Evolutionary conservation across 2,329 filamentous ascomycete species (phyloP), one percentile per base, ranked within the genome.

Genomic region (Ceratocystis cacaofunesta): DNA sequence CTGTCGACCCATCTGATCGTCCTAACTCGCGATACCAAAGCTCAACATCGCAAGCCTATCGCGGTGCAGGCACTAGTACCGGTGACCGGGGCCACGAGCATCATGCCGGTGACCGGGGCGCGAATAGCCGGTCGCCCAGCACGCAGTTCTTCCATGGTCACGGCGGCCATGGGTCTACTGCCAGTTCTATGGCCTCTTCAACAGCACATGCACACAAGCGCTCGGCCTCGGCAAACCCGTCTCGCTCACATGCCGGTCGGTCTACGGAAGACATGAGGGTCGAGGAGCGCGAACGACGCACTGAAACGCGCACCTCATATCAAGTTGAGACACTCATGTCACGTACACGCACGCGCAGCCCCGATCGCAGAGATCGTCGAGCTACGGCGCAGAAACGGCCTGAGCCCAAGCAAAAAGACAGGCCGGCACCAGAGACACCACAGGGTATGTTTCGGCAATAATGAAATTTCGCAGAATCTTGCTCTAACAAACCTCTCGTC

Each of bases 321-420:
- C 85, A 83, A 25, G 77, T 82, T 66, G 87, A 90, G 71, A 84
- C 83, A 65, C 72, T 85, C 65, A 79, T 83, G 44, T 78, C 80
- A 66, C 80, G 84, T 66, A 79, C 79, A 6, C 80, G 84, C 66
- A 79, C 79, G 7, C 80, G 78, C 71, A 89, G 86, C 70, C 81
- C 85, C 1, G 80, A 81, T 60, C 78, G 74, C 75, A 67, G 72
- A 78, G 69, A 77, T 73, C 66, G 63, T 7, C 71, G 71, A 62
- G 72, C 70, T 2, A 22, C 52, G 5, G 22, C 52, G 22, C 78
- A 80, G 50, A 69, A 73, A 7, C 77, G 74, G 69, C 73, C 77
- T 67, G 78, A 78, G 69, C 74, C 74, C 46, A 71, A 77, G 5
- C 80, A 83, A 66, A 69, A 65, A 5, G 79, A 75, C 70, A 78